Evolutionary conservation across 495 filamentous ascomycete species (phyloP), one percentile per base, ranked within the genome.

Genomic region (Neurospora sp.): DNA sequence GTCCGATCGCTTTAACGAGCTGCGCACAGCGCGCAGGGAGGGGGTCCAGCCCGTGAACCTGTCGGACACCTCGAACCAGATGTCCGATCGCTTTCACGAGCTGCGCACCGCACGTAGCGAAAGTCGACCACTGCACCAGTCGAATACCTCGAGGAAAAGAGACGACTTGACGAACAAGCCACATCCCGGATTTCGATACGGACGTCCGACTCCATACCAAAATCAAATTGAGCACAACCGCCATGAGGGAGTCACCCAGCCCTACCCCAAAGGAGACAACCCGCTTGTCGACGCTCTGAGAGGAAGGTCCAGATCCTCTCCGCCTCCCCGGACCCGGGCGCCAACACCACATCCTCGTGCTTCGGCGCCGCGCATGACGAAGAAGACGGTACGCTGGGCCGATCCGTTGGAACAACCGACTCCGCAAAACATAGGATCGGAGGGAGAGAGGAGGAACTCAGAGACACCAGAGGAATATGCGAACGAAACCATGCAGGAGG

Each of bases 331-430:
- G 12, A 61, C 22, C 0, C 5, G 22, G 53, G 22, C 27, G 27
- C 6, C 27, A 4, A 35, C 53, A 0, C 27, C 53, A 0, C 12
- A 61, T 35, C 22, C 53, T 61, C 27, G 27, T 8, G 22, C 14
- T 1, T 35, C 12, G 0, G 53, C 0, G 27, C 12, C 27, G 3
- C 1, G 2, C 12, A 35, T 0, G 6, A 4, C 1, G 0, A 61
- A 18, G 6, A 61, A 61, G 53, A 61, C 12, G 12, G 53, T 61
- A 14, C 27, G 1, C 0, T 61, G 53, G 53, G 53, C 53, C 2
- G 53, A 61, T 18, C 12, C 22, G 12, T 2, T 61, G 0, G 53
- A 35, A 61, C 53, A 31, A 35, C 53, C 53, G 6, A 35, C 53
- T 8, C 27, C 22, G 12, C 4, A 8, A 27, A 61, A 7, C 14